Conservation (phyloP, 176 grass and related monocot genomes). For the Aegilops sharonensis region DNA sequence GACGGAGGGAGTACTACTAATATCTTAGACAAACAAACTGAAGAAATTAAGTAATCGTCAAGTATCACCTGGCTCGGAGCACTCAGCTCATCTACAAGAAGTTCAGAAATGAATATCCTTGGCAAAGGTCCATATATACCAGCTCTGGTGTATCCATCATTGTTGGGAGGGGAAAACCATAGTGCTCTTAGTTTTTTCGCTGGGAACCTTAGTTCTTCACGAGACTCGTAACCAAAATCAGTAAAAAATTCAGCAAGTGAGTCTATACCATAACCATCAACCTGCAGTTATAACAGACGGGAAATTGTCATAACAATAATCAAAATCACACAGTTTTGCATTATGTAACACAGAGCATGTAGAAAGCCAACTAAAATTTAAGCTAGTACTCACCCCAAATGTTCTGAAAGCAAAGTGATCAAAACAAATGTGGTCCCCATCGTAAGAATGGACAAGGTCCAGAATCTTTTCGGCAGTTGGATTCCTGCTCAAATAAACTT, state of each 20-base stretch:
- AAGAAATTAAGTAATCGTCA: not conserved
- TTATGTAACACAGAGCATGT: not conserved
- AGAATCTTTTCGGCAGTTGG: conserved; percentile 79
- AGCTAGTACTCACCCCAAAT: conserved; percentile 63
- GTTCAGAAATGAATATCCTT: conserved; percentile 97
- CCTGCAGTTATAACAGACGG: conserved; percentile 50
- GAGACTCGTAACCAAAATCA: conserved; percentile 78
- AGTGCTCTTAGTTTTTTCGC: conserved; percentile 87
- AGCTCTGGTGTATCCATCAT: conserved; percentile 45
- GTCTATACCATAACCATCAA: conserved; percentile 88
- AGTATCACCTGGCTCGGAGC: conserved; percentile 66
- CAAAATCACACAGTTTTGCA: not conserved
- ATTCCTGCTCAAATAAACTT: conserved; percentile 84
- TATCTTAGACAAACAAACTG: conserved; percentile 9
- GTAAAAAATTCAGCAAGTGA: conserved; percentile 82
- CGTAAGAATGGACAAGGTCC: conserved; percentile 71
- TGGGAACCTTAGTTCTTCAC: conserved; percentile 90
- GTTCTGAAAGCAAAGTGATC: conserved; percentile 96
- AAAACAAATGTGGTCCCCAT: conserved; percentile 76
- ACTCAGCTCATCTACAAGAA: conserved; percentile 86
- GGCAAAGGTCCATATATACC: conserved; percentile 77
- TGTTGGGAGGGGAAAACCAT: conserved; percentile 85
- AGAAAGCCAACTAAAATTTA: conserved; percentile 1
- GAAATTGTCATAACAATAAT: not conserved
- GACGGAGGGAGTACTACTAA: not conserved